These are phyloP conservation scores for Dactylonectria estremocensis DNA, from an alignment of 2,329 filamentous ascomycete genomes.

Conservation along the genomic window DNA sequence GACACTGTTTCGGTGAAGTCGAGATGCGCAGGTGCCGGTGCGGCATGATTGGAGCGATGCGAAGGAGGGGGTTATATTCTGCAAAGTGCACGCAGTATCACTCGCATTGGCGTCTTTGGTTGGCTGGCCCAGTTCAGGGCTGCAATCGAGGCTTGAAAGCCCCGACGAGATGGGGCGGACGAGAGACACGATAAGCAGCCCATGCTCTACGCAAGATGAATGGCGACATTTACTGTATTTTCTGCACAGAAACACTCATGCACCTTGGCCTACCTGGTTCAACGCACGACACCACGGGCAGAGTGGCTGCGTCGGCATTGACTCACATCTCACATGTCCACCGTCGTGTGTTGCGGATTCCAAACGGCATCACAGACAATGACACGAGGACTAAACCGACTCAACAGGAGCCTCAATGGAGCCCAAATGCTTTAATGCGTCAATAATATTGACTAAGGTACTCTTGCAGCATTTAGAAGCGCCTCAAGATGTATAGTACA, in stretches of 20 bases:
- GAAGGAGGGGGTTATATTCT: neutral
- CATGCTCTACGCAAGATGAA: neutral
- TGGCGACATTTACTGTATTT: neutral
- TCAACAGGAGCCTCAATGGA: neutral
- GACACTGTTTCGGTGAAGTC: slow-evolving; percentile 1
- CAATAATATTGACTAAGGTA: too few species aligned
- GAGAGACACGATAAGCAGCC: neutral
- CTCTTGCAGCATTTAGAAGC: too few species aligned
- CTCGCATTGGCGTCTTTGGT: slow-evolving; percentile 5
- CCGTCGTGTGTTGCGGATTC: neutral
- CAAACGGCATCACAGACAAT: neutral
- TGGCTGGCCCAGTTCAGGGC: neutral
- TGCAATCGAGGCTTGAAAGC: slow-evolving; percentile 7
- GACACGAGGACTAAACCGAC: neutral
- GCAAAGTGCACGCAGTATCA: neutral
- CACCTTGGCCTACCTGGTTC: neutral
- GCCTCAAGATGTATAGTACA: too few species aligned
- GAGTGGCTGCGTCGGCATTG: neutral
- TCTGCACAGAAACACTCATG: neutral
- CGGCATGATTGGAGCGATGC: slow-evolving; percentile 2
- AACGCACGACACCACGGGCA: neutral
- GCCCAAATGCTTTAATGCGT: neutral
- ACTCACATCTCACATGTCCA: neutral
- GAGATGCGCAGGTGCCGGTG: neutral
- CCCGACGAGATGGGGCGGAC: neutral